Percentiles rank a stretch among this genome's conserved stretches.
These are phyloP conservation scores for Thermomucor indicae-seudaticae DNA, from an alignment of 371 early-diverging fungal genomes.

Conservation along the genomic window DNA sequence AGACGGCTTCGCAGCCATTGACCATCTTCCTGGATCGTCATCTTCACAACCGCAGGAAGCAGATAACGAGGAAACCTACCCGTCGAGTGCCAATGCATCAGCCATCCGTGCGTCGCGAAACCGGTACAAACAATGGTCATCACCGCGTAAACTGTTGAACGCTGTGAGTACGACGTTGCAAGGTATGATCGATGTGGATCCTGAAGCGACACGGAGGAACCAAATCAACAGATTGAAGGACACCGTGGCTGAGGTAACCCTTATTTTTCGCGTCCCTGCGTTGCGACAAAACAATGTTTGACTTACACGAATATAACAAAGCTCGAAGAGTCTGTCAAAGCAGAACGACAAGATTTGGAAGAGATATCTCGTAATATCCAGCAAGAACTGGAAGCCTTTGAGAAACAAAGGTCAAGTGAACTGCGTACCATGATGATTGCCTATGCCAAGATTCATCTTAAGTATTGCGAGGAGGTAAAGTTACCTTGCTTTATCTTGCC, in stretches of 20 bases:
- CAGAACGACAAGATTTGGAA: slow-evolving; percentile 53
- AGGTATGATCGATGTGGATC: slow-evolving; percentile 92
- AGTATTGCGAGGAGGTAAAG: slow-evolving; percentile 71
- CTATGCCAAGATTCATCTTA: slow-evolving; percentile 72
- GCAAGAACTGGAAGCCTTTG: slow-evolving; percentile 80
- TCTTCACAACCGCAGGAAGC: slow-evolving; percentile 2
- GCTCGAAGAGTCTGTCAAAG: no score
- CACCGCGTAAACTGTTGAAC: slow-evolving; percentile 50
- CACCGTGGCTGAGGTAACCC: slow-evolving; percentile 53
- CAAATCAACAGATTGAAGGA: slow-evolving; percentile 79
- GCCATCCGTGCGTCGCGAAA: slow-evolving; percentile 28
- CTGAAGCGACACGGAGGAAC: slow-evolving; percentile 80
- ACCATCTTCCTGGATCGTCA: slow-evolving; percentile 4
- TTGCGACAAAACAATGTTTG: no score
- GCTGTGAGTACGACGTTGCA: slow-evolving; percentile 66
- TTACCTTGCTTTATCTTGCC: no score
- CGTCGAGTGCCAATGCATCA: slow-evolving; percentile 26
- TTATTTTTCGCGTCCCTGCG: no score
- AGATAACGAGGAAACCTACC: slow-evolving; percentile 17
- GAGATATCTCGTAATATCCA: slow-evolving; percentile 71
- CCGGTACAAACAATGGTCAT: slow-evolving; percentile 45
- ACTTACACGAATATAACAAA: no score
- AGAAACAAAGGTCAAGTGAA: slow-evolving; percentile 77
- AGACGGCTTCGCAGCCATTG: slow-evolving; percentile 32
- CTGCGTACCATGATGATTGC: slow-evolving; percentile 67